Percentiles rank a stretch among this genome's conserved stretches.
Evolutionary conservation across 441 rosid species (phyloP).

Genomic region (Gossypium armourianum): DNA sequence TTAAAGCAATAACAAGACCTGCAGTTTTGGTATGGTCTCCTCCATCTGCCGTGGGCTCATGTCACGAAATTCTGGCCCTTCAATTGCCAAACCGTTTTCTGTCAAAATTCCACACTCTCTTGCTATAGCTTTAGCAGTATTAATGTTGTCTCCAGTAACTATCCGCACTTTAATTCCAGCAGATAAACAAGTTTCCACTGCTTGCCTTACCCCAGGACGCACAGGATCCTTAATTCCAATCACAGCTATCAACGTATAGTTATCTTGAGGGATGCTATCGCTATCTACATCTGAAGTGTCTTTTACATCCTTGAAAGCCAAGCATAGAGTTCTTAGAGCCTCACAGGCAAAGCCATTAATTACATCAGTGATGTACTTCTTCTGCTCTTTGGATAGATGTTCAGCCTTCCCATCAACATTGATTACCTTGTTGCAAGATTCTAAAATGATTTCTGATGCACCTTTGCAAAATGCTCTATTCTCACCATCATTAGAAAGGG

Average conservation of each 20-base stretch:
- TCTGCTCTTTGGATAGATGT: constrained; percentile 28
- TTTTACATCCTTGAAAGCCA: constrained; percentile 40
- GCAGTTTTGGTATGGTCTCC: constrained; percentile 39
- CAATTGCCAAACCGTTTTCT: constrained; percentile 38
- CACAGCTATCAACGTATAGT: constrained; percentile 32
- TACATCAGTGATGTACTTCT: constrained; percentile 19
- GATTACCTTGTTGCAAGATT: constrained; percentile 34
- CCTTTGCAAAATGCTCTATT: constrained; percentile 22
- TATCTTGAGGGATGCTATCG: constrained; percentile 31
- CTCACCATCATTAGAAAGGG: constrained; percentile 18
- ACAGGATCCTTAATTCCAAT: constrained; percentile 44
- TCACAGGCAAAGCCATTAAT: constrained; percentile 33
- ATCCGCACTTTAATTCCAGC: constrained; percentile 40
- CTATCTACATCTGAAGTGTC: constrained; percentile 15
- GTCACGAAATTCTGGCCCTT: constrained; percentile 44
- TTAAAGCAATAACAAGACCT: constrained; percentile 21
- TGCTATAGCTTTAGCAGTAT: constrained; percentile 44
- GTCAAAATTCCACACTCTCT: constrained; percentile 45
- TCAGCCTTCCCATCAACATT: constrained; percentile 28
- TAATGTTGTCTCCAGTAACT: constrained; percentile 45
- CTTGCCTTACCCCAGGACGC: constrained; percentile 41
- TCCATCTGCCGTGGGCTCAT: constrained; percentile 41
- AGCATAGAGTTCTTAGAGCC: constrained; percentile 39
- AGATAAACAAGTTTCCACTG: constrained; percentile 35
- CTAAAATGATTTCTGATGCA: constrained; percentile 37